phyloP scores from a whole-genome alignment of 2,329 filamentous ascomycete genomes.

The Pyrenophora graminea region DNA sequence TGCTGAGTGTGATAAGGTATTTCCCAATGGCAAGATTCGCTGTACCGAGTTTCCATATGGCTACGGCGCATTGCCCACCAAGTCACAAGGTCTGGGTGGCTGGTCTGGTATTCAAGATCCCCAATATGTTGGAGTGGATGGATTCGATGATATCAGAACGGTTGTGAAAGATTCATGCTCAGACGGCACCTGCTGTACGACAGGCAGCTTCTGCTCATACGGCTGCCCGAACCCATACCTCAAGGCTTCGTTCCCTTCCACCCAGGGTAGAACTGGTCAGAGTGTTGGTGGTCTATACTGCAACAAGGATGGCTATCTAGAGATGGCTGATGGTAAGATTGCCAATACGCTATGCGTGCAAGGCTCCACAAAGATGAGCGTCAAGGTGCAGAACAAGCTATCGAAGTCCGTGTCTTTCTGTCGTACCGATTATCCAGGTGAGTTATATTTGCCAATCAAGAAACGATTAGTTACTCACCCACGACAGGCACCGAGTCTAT shows the following conservation, averaged over 20 bases:
- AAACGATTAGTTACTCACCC: conserved; percentile 9
- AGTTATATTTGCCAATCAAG: conserved; percentile 15
- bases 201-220: conserved; percentile 82
- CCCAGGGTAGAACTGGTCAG: conserved; percentile 78
- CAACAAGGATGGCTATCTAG: conserved; percentile 75
- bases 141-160: conserved; percentile 62
- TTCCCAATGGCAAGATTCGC: conserved; percentile 73
- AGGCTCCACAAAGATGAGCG: conserved; percentile 66
- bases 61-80: conserved; percentile 75
- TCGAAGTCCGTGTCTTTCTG: conserved; percentile 71
- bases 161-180: conserved; percentile 65
- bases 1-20: conserved; percentile 65
- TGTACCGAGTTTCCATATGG: conserved; percentile 76
- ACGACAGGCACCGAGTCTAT: conserved; percentile 72
- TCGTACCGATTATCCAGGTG: conserved; percentile 94
- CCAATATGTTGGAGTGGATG: conserved; percentile 36
- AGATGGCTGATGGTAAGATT: conserved; percentile 61
- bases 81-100: conserved; percentile 71
- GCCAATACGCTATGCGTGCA: conserved; percentile 73
- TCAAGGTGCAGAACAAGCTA: conserved; percentile 78
- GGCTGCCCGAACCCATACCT: conserved; percentile 89
- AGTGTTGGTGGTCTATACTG: conserved; percentile 89
- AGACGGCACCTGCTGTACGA: conserved; percentile 62
- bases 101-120: conserved; percentile 78
- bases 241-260: conserved; percentile 84